A percentile compares a stretch with the other conserved stretches of the same genome.
Evolutionary conservation across 164 flowering plant species (phyloP).

Genomic region (Litsea cubeba): DNA sequence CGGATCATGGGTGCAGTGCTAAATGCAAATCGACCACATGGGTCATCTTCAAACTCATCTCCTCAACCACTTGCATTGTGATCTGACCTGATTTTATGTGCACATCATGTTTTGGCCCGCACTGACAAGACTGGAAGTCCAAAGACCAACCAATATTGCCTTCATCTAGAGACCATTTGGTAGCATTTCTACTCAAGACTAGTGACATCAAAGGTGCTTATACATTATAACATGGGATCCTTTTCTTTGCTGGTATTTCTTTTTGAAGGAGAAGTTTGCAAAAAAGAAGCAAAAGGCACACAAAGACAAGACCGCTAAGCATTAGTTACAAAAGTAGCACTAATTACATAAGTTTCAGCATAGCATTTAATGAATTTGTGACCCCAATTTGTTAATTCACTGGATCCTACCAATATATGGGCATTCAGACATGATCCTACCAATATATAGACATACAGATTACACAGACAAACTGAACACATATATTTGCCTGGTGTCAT

Average conservation of each 20-base stretch:
- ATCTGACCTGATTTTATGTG: neutral
- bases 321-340: too few species aligned
- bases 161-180: neutral
- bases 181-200: neutral
- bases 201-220: neutral
- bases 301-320: neutral
- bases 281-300: constrained; percentile 1
- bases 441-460: too few species aligned
- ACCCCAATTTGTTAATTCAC: neutral
- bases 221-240: neutral
- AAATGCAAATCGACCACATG: neutral
- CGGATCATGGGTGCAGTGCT: constrained; percentile 2
- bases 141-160: neutral
- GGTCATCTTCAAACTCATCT: constrained; percentile 3
- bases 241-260: neutral
- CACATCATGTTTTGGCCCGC: neutral
- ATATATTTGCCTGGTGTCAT: too few species aligned
- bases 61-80: constrained; percentile 4
- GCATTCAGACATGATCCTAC: too few species aligned
- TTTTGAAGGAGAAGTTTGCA: neutral
- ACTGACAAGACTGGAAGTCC: neutral
- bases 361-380: neutral
- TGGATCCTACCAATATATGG: too few species aligned
- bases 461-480: too few species aligned
- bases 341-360: neutral